A percentile compares a stretch with the other conserved stretches of the same genome.
phyloP scores from a whole-genome alignment of 139 green algal genomes.

The Desmodesmus armatus region DNA sequence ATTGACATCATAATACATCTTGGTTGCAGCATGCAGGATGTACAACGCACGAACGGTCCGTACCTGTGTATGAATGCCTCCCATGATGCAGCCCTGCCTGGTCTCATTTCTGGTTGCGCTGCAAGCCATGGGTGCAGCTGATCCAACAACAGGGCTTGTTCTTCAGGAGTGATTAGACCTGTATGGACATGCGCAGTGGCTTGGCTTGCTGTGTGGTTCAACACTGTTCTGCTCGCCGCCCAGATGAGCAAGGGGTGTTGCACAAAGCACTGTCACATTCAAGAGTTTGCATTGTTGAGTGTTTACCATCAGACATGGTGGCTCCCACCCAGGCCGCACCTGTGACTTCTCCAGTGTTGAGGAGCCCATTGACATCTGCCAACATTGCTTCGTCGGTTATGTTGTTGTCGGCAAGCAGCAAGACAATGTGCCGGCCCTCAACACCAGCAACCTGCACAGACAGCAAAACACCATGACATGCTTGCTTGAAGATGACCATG shows the following conservation, averaged over 20 bases:
- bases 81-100: constrained; percentile 83
- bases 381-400: constrained; percentile 81
- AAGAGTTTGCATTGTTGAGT: too few relatives aligned
- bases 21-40: too few relatives aligned
- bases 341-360: constrained; percentile 84
- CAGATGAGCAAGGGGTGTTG: too few relatives aligned
- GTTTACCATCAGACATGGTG: too few relatives aligned
- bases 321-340: too few relatives aligned
- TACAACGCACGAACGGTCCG: too few relatives aligned
- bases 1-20: too few relatives aligned
- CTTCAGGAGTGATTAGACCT: constrained; percentile 41
- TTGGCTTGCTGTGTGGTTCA: too few relatives aligned
- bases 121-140: constrained; percentile 46
- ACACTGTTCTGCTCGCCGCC: too few relatives aligned
- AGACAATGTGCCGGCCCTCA: constrained; percentile 71
- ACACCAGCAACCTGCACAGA: constrained; percentile 72
- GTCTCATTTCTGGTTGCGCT: constrained; percentile 46
- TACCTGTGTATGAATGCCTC: constrained; percentile 91
- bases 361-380: constrained; percentile 87
- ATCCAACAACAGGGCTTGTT: constrained; percentile 40
- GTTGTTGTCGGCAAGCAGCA: constrained; percentile 87
- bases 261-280: too few relatives aligned
- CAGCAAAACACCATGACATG: neutral
- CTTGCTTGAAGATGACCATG: too few relatives aligned
- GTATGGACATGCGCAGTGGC: too few relatives aligned